Evolutionary conservation across 2,329 filamentous ascomycete species (phyloP).

Genomic region (Fusarium euwallaceae): DNA sequence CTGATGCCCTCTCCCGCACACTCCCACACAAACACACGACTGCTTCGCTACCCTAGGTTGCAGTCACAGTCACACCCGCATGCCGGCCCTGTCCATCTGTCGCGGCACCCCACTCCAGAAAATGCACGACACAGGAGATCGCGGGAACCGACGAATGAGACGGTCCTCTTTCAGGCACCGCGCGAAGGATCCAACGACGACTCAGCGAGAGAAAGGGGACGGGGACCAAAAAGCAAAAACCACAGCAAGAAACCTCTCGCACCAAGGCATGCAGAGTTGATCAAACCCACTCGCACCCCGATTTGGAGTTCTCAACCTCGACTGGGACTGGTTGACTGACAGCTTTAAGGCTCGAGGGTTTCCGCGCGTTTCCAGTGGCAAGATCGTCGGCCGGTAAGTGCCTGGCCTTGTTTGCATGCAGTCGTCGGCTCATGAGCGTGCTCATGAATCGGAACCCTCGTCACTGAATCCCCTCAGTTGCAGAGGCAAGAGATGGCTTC

Average conservation of each 20-base stretch:
- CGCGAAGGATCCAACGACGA: constrained; percentile 23
- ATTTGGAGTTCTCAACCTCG: background rate
- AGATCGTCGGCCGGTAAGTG: background rate
- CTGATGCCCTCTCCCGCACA: background rate
- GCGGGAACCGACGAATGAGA: constrained; percentile 40
- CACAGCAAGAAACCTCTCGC: constrained; percentile 8
- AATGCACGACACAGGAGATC: constrained; percentile 47
- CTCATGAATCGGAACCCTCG: background rate
- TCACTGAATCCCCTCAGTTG: constrained; percentile 1
- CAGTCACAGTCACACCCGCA: constrained; percentile 34
- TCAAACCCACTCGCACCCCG: constrained; percentile 3
- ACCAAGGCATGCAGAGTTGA: constrained; percentile 2
- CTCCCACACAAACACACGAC: constrained; percentile 6
- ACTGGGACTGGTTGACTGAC: background rate
- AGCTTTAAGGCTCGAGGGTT: background rate
- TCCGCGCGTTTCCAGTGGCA: background rate
- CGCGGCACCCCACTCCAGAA: constrained; percentile 16
- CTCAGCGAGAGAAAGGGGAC: constrained; percentile 20
- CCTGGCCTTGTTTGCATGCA: background rate
- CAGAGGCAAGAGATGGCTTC: background rate
- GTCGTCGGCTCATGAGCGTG: background rate
- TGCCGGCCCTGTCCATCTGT: constrained; percentile 29
- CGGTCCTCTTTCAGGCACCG: constrained; percentile 35
- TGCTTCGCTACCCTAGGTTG: background rate
- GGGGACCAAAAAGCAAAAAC: background rate